Base-by-base conservation (phyloP, 768 basidiomycete species). In the Suillus discolor region DNA sequence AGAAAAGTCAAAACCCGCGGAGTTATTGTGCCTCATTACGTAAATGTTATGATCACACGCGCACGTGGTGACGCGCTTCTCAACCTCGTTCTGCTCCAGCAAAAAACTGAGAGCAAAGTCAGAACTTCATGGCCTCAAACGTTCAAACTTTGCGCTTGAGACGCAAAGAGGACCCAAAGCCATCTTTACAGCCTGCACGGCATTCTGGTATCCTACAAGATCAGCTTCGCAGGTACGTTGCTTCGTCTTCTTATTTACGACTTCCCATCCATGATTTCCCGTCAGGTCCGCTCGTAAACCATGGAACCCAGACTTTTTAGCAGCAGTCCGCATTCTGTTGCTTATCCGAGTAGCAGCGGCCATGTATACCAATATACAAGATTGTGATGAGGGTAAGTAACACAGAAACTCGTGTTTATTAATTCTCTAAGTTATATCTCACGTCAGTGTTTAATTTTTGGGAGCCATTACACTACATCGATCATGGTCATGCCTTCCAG, bases 401-500 rank as follows among this genome's bases (percentile, higher is more conserved):
- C 18, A 13, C 41, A 28, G 25, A 25, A 60, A 60, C 39, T 60
- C 61, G 41, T 57, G 8, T 31, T 54, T 31, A 57, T 49, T 34
- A 49, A 28, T 39, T 36, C 45, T 16, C 59, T 64, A 44, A 66
- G 45, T 41, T 42, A 20, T n/a, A 13, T 15, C 25, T 63, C 31
- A 38, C 11, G 15, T 63, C 60, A 99, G 97, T 97, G 15, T 99
- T 89, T 85, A 99, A 99, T 79, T 99, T 97, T 78, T 99, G 94
- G 94, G 97, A 99, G 74, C 97, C 97, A 23, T 80, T 99, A 18
- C 97, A 99, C 79, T 96, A 96, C 73, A 82, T 97, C 64, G 87
- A 90, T 65, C 81, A 88, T 64, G 94, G 94, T 31, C 83, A 89
- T 66, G 97, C 93, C 9, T 98, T 99, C 77, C 97, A 99, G 78